Base-by-base conservation (phyloP, 2,329 filamentous ascomycete genomes). In the Diaporthe batatas region DNA sequence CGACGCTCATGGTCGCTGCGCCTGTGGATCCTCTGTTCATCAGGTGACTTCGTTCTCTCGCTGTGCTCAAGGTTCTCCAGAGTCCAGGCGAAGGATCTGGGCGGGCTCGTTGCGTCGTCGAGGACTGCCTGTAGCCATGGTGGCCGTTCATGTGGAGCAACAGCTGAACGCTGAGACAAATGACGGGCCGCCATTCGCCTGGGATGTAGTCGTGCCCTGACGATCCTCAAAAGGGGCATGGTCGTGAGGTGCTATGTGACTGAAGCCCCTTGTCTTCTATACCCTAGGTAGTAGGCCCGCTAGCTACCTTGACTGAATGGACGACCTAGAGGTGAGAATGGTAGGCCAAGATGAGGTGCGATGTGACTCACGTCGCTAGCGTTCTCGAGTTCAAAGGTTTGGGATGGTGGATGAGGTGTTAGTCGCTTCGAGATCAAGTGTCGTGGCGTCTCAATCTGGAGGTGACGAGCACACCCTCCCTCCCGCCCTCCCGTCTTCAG, bases 1-100 rank as follows among this genome's bases (percentile, higher is more conserved):
- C 91, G 87, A n/a, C 79, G 79, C 1, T 72, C 51, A 2, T 47
- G 58, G 47, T 39, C 53, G 34, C 55, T 47, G 70, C 74, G 72
- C 75, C 14, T 70, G 67, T 70, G 74, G 76, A 25, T 75, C 59
- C 36, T 53, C 58, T 2, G 75, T 72, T 7, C 51, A 75, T 42
- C 71, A 29, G 16, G n/a, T 59, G 53, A 72, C 73, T 29, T 42
- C 16, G 32, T 32, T 49, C 34, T 32, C 53, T 36, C 32, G 14
- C 23, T 23, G 11, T 21, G 49, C 58, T 25, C 47, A 18, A 77
- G 51, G 70, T 77, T 77, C 14, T 71, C 53, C 36, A 74, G 16
- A 6, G 75, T 75, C 76, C 76, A 77, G 36, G 75, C 74, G 62
- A 76, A 77, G 6, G 75, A 68, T 68, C 53, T 74, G 10, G 76